These are phyloP conservation scores for Scheffersomyces stipitis DNA, from an alignment of 805 yeast species.

Conservation along the genomic window DNA sequence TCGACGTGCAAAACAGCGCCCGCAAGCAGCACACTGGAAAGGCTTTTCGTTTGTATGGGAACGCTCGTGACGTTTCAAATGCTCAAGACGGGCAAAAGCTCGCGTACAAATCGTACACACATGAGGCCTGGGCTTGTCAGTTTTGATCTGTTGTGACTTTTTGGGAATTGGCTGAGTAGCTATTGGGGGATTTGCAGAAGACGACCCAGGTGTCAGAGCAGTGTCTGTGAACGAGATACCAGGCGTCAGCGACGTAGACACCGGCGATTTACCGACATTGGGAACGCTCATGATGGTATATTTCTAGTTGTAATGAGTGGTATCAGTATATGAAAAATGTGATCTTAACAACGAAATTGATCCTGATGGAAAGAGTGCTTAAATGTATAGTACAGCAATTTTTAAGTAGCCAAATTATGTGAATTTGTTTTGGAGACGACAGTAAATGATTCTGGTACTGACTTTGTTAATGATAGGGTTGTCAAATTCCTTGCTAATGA, in stretches of 20 bases:
- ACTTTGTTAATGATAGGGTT: too few species aligned
- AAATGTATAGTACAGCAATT: too few species aligned
- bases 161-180: conserved; percentile 73
- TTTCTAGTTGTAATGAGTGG: too few species aligned
- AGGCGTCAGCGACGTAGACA: conserved; percentile 9
- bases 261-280: conserved; percentile 11
- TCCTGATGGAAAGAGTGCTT: too few species aligned
- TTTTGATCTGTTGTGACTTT: conserved; percentile 78
- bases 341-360: too few species aligned
- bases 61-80: conserved; percentile 84
- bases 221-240: too few species aligned
- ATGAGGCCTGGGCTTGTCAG: conserved; percentile 94
- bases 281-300: conserved; percentile 11
- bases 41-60: conserved; percentile 92
- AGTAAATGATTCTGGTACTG: too few species aligned
- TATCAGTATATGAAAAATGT: too few species aligned
- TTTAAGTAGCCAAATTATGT: too few species aligned
- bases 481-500: too few species aligned
- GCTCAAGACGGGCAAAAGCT: conserved; percentile 94
- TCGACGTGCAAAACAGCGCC: conserved; percentile 91
- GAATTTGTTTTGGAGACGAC: too few species aligned
- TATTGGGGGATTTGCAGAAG: conserved; percentile 4
- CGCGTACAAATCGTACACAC: conserved; percentile 88
- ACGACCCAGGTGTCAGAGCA: conserved; percentile 1
- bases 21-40: conserved; percentile 94